A percentile compares a stretch with the other conserved stretches of the same genome.
phyloP scores from a whole-genome alignment of 2,329 filamentous ascomycete species.

The Mycocentrospora acerina region DNA sequence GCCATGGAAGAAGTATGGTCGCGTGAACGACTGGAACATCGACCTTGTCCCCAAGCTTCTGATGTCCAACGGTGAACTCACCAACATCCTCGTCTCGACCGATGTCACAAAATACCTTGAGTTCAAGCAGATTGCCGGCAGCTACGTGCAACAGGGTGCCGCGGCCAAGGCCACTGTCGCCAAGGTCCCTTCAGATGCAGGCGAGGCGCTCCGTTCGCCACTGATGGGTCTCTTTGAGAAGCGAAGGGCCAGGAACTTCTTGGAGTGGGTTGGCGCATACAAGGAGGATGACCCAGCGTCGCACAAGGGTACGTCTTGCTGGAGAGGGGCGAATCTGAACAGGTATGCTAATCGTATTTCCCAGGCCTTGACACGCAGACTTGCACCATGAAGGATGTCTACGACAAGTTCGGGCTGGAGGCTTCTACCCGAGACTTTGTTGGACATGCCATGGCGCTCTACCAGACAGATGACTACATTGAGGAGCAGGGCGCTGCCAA shows the following conservation, averaged over 20 bases:
- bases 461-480: slow-evolving; percentile 86
- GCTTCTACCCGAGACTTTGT: slow-evolving; percentile 89
- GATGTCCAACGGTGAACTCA: slow-evolving; percentile 97
- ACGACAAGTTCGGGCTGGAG: slow-evolving; percentile 96
- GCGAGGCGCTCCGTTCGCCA: slow-evolving; percentile 82
- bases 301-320: slow-evolving; percentile 72
- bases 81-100: slow-evolving; percentile 96
- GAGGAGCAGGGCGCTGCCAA: slow-evolving; percentile 70
- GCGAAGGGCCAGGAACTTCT: slow-evolving; percentile 91
- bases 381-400: slow-evolving; percentile 96
- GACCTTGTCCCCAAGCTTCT: slow-evolving; percentile 97
- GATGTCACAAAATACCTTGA: slow-evolving; percentile 62
- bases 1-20: slow-evolving; percentile 97
- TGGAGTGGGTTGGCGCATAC: slow-evolving; percentile 92
- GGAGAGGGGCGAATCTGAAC: background rate
- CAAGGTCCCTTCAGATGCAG: slow-evolving; percentile 93
- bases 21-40: slow-evolving; percentile 98
- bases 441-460: slow-evolving; percentile 97
- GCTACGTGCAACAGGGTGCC: slow-evolving; percentile 88
- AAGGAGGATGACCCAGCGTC: slow-evolving; percentile 77
- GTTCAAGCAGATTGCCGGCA: slow-evolving; percentile 75
- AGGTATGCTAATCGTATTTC: slow-evolving; percentile 2
- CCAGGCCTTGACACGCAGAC: slow-evolving; percentile 73
- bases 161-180: slow-evolving; percentile 86
- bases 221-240: slow-evolving; percentile 99